These are phyloP conservation scores for Colletotrichum euphorbiae DNA, from an alignment of 2,329 filamentous ascomycete genomes.

Conservation along the genomic window DNA sequence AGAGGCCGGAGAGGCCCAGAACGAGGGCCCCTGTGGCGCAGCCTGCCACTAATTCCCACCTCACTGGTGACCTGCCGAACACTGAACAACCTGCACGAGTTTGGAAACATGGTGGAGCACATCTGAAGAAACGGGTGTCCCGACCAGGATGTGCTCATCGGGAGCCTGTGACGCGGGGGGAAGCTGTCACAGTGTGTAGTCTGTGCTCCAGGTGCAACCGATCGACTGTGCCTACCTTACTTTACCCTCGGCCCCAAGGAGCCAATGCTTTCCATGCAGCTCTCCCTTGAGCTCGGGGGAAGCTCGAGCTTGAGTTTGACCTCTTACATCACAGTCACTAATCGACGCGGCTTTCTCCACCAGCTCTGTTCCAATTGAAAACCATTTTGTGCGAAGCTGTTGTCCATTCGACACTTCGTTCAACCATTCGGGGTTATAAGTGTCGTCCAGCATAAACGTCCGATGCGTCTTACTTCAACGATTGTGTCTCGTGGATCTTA, in stretches of 20 bases:
- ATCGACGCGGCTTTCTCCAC: slow-evolving; percentile 8
- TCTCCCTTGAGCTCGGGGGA: slow-evolving; percentile 23
- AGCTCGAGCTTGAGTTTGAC: slow-evolving; percentile 28
- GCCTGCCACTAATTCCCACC: background rate
- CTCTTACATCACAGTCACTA: slow-evolving; percentile 25
- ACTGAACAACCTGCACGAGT: background rate
- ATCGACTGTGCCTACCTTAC: no score
- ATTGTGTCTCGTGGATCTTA: background rate
- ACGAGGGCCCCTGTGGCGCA: slow-evolving; percentile 15
- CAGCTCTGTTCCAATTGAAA: slow-evolving; percentile 20
- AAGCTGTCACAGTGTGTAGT: slow-evolving; percentile 17
- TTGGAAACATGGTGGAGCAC: slow-evolving; percentile 6
- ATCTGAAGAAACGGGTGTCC: no score
- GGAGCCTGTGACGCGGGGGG: slow-evolving; percentile 36
- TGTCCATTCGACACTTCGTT: background rate
- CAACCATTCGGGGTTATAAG: background rate
- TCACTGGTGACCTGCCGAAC: no score
- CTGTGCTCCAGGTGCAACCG: slow-evolving; percentile 19
- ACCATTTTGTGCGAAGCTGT: background rate
- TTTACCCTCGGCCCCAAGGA: slow-evolving; percentile 45
- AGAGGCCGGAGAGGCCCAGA: slow-evolving; percentile 1
- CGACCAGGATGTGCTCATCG: background rate
- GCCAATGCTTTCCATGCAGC: slow-evolving; percentile 47
- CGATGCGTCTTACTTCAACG: background rate
- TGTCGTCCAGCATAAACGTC: background rate